Percentiles rank a stretch among this genome's conserved stretches.
Evolutionary conservation across 805 yeast species (phyloP).

Genomic region (Wickerhamiella dianesei): DNA sequence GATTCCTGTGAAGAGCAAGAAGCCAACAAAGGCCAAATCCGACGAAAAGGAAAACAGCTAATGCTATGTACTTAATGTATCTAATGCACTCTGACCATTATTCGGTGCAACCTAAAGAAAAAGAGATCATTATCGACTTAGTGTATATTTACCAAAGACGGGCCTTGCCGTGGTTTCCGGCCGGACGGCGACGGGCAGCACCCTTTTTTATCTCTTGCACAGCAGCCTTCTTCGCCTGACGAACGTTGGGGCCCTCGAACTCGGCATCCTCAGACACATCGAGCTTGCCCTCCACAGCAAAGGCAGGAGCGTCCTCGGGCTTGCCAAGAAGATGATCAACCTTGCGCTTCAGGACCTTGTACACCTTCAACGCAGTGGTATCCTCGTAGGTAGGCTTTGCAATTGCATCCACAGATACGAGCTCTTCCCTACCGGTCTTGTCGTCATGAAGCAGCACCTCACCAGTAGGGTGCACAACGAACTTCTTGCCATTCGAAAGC

Average conservation of each 20-base stretch:
- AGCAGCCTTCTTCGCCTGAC: background rate
- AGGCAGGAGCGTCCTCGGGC: background rate
- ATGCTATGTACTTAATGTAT: no score
- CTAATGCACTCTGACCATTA: no score
- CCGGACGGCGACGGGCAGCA: slow-evolving; percentile 16
- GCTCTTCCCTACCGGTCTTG: slow-evolving; percentile 21
- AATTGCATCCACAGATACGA: slow-evolving; percentile 21
- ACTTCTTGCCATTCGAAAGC: slow-evolving; percentile 21
- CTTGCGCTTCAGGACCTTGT: background rate
- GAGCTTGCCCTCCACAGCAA: slow-evolving; percentile 2
- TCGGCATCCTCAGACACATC: slow-evolving; percentile 5
- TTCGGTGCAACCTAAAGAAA: no score
- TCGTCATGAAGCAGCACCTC: slow-evolving; percentile 21
- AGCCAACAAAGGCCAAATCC: background rate
- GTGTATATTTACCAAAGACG: no score
- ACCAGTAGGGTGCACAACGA: slow-evolving; percentile 26
- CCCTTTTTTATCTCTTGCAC: slow-evolving; percentile 12
- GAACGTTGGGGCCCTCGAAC: background rate
- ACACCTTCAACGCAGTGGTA: slow-evolving; percentile 13
- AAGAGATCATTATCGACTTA: no score
- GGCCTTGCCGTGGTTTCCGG: slow-evolving; percentile 17
- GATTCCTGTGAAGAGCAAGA: slow-evolving; percentile 11
- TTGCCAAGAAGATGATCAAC: background rate
- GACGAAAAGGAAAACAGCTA: background rate
- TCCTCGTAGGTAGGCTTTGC: slow-evolving; percentile 24